phyloP scores from a whole-genome alignment of 2,329 filamentous ascomycete genomes.

The Ophiostoma sp. region DNA sequence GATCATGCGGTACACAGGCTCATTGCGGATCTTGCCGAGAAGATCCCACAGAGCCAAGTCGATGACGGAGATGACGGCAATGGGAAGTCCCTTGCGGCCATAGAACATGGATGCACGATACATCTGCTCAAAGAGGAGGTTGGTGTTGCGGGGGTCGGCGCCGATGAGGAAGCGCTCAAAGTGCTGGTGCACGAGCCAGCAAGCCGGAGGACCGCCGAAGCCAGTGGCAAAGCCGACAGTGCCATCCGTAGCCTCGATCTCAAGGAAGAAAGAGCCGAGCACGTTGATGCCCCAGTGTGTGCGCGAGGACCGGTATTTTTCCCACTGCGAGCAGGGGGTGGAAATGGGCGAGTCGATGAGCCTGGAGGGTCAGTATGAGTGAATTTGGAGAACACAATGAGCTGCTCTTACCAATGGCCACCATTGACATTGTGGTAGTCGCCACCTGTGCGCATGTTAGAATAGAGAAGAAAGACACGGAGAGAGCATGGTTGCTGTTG shows the following conservation, averaged over 20 bases:
- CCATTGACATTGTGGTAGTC: slow-evolving; percentile 90
- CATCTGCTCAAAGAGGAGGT: slow-evolving; percentile 93
- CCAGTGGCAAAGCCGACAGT: slow-evolving; percentile 93
- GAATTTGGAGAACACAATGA: neutral
- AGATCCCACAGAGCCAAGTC: slow-evolving; percentile 92
- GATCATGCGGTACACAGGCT: slow-evolving; percentile 92
- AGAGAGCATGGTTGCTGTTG: no score
- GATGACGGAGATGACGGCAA: slow-evolving; percentile 90
- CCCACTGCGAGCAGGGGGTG: slow-evolving; percentile 85
- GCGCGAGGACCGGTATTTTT: slow-evolving; percentile 77
- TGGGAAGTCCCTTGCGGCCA: slow-evolving; percentile 82
- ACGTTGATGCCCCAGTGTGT: slow-evolving; percentile 97
- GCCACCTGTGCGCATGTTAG: slow-evolving; percentile 49
- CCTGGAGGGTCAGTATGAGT: slow-evolving; percentile 48
- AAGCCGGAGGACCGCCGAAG: slow-evolving; percentile 87
- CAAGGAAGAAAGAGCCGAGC: slow-evolving; percentile 82
- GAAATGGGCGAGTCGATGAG: slow-evolving; percentile 88
- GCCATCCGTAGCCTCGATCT: slow-evolving; percentile 82
- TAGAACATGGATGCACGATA: slow-evolving; percentile 96
- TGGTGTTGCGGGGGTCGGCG: slow-evolving; percentile 83
- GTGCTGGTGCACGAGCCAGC: slow-evolving; percentile 90
- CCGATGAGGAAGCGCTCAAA: slow-evolving; percentile 89
- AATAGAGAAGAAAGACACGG: neutral
- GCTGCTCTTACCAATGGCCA: slow-evolving; percentile 56
- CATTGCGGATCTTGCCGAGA: slow-evolving; percentile 80